Evolutionary conservation across 176 grass and related monocot species (phyloP), one percentile per base, ranked within the genome.

Genomic region (Oryza nivara): DNA sequence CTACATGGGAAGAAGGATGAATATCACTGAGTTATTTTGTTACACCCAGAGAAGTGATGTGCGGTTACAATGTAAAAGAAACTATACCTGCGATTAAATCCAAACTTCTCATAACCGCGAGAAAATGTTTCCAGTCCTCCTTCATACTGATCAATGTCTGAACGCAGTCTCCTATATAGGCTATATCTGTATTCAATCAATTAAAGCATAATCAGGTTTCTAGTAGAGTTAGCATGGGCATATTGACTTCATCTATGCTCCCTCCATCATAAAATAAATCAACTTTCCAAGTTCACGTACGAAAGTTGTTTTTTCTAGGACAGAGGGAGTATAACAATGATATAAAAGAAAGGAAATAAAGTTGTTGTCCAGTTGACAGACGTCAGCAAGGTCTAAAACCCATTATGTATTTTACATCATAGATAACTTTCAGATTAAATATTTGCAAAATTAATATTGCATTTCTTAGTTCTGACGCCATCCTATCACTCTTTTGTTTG

Each of bases 101-200:
- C 95, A 80, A 95, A 81, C 45, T 98, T 98, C 73, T 98, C 95
- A 70, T 95, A 98, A 75, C 95, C 61, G 68, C 91, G 87, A 43
- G 95, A 98, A 80, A 98, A 98, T 74, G 73, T 80, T 77, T 98
- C 95, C 75, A 98, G 76, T 48, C 95, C 91, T 88, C 95, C 91
- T 93, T 98, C 95, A 83, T 91, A 15, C 19, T 91, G 68, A 76
- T 95, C 95, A 82, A 98, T 98, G 16, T 86, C 89, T 22, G 79
- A 70, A 38, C 92, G 91, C 70, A 98, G 36, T 92, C 88, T 94
- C 80, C 72, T 85, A 46, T 98, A 98, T 25, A 86, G 81, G 80
- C 85, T 95, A 67, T 91, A 95, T 83, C 95, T 98, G 95, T 86
- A 88, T 64, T 86, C 68, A 65, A 76, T 76, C 25, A 52, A 89